Percentiles rank a stretch among this genome's conserved stretches.
phyloP scores from a whole-genome alignment of 1,139 yeast species.

The Saccharomyces hybrid region DNA sequence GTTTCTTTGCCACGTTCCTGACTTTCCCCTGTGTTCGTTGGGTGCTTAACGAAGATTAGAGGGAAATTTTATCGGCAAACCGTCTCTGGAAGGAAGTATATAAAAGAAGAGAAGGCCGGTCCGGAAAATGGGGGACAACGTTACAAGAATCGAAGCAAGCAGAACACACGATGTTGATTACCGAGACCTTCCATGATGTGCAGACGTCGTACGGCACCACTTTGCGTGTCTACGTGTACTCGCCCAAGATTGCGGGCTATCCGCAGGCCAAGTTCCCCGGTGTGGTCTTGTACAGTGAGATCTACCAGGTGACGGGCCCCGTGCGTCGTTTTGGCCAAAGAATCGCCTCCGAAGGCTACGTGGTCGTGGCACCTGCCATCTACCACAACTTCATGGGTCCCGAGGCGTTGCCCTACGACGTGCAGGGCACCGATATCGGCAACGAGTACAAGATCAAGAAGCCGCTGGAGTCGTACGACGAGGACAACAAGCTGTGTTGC shows the following conservation, averaged over 20 bases:
- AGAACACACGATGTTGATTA: conserved; percentile 47
- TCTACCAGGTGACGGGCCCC: conserved; percentile 70
- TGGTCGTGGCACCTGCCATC: conserved; percentile 70
- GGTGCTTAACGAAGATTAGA: background rate
- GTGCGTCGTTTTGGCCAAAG: conserved; percentile 70
- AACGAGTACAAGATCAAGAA: conserved; percentile 60
- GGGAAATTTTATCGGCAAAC: background rate
- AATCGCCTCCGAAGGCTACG: conserved; percentile 74
- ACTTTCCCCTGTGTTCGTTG: background rate
- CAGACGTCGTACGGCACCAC: conserved; percentile 59
- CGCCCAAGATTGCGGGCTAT: conserved; percentile 63
- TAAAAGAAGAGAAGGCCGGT: background rate
- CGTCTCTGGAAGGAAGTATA: background rate
- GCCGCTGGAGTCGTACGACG: conserved; percentile 67
- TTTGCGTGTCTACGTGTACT: conserved; percentile 58
- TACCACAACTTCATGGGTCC: conserved; percentile 66
- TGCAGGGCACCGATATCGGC: conserved; percentile 69
- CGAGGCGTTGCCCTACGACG: conserved; percentile 63
- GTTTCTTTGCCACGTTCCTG: background rate
- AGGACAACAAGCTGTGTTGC: conserved; percentile 57
- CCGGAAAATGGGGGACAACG: background rate
- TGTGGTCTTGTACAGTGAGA: conserved; percentile 71
- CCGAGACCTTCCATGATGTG: conserved; percentile 59
- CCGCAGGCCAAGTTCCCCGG: conserved; percentile 76
- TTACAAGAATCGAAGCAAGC: background rate